Evolutionary conservation across 805 yeast species (phyloP).

Genomic region (Huiozyma naganishii): DNA sequence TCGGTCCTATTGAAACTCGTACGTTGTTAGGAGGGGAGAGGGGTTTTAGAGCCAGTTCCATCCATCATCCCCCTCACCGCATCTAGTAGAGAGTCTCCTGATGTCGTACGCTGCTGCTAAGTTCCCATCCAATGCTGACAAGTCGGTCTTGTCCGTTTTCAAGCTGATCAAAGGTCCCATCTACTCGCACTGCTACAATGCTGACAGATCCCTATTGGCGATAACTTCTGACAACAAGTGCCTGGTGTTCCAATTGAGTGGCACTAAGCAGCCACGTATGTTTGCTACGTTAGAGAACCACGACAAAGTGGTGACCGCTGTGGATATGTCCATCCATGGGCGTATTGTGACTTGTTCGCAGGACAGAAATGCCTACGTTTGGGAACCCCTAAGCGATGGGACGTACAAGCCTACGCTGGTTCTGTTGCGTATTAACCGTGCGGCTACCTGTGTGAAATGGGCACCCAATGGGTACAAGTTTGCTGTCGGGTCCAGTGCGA

Average conservation of each 20-base stretch:
- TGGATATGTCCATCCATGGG: slow-evolving; percentile 82
- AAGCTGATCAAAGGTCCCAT: slow-evolving; percentile 76
- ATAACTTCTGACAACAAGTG: slow-evolving; percentile 71
- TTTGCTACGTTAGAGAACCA: slow-evolving; percentile 68
- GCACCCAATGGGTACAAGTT: slow-evolving; percentile 90
- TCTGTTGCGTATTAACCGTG: slow-evolving; percentile 81
- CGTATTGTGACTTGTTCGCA: slow-evolving; percentile 94
- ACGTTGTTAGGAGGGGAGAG: no score
- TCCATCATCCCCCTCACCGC: neutral
- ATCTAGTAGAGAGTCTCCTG: slow-evolving; percentile 27
- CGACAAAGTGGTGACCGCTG: slow-evolving; percentile 89
- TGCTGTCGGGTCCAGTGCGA: slow-evolving; percentile 94
- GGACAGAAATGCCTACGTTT: slow-evolving; percentile 94
- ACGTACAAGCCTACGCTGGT: slow-evolving; percentile 82
- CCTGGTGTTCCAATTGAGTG: slow-evolving; percentile 52
- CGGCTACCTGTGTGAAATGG: slow-evolving; percentile 93
- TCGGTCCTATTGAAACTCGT: no score
- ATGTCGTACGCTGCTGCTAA: slow-evolving; percentile 8
- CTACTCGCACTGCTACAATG: slow-evolving; percentile 82
- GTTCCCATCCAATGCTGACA: slow-evolving; percentile 7
- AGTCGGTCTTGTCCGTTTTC: slow-evolving; percentile 30
- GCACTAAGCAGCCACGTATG: slow-evolving; percentile 43
- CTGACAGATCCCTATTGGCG: slow-evolving; percentile 57
- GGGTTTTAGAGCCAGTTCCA: no score
- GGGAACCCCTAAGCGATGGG: slow-evolving; percentile 64